phyloP scores from a whole-genome alignment of 257 asterid genomes.

The Lavandula angustifolia region DNA sequence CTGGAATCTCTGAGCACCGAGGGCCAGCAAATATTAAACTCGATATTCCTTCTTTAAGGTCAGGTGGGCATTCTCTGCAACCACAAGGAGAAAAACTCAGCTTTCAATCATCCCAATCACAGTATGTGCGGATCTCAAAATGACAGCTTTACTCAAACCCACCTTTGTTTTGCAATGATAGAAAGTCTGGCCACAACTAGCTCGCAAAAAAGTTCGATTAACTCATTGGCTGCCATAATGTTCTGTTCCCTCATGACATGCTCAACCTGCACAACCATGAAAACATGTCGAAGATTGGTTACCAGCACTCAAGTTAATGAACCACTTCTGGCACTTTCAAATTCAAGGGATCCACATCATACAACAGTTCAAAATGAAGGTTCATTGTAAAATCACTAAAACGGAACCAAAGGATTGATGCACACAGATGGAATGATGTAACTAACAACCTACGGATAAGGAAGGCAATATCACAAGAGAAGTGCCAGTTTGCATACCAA shows the following conservation, averaged over 20 bases:
- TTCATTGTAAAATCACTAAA: not conserved
- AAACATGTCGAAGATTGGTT: conserved; percentile 13
- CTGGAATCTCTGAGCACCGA: conserved; percentile 95
- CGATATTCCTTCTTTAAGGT: conserved; percentile 91
- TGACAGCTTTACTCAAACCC: not conserved
- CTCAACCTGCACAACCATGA: conserved; percentile 60
- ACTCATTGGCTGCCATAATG: conserved; percentile 89
- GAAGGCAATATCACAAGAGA: no score
- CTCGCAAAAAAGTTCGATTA: conserved; percentile 93
- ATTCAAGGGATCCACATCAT: not conserved
- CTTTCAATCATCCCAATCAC: conserved; percentile 8
- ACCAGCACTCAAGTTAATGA: not conserved
- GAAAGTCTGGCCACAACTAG: conserved; percentile 79
- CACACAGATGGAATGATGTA: not conserved
- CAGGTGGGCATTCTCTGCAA: conserved; percentile 92
- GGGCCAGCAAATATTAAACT: conserved; percentile 93
- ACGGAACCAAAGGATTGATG: not conserved
- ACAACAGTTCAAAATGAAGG: not conserved
- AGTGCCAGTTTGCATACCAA: not conserved
- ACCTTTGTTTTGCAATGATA: conserved; percentile 89
- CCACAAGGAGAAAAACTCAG: conserved; percentile 11
- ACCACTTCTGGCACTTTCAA: not conserved
- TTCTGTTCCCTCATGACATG: conserved; percentile 96
- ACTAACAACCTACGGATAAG: not conserved
- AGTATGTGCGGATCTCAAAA: not conserved